These are phyloP conservation scores for Aspergillus sp. DNA, from an alignment of 2,329 filamentous ascomycete genomes.

Conservation along the genomic window DNA sequence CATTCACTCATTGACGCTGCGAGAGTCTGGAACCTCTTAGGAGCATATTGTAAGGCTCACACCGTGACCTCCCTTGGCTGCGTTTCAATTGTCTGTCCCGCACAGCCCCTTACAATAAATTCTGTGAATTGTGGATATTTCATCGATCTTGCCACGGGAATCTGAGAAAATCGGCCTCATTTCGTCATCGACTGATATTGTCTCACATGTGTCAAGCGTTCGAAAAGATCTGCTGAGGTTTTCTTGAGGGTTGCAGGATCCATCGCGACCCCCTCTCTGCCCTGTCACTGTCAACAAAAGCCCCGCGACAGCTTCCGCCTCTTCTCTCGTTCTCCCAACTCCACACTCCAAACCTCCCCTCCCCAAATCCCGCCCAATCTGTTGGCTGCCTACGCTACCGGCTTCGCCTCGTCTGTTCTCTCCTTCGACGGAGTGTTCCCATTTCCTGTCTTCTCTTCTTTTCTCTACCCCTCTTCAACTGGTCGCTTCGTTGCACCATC, in stretches of 20 bases:
- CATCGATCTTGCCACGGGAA: constrained; percentile 8
- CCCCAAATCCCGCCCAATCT: constrained; percentile 4
- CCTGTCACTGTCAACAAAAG: constrained; percentile 26
- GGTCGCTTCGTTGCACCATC: constrained; percentile 16
- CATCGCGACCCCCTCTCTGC: constrained; percentile 9
- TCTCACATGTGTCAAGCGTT: constrained; percentile 11
- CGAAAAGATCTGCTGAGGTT: constrained; percentile 4
- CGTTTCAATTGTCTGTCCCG: neutral
- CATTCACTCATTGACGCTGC: neutral
- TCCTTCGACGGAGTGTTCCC: constrained; percentile 1
- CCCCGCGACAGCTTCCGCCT: constrained; percentile 20
- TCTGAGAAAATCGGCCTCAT: constrained; percentile 1
- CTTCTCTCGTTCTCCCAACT: constrained; percentile 15
- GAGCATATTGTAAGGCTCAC: neutral
- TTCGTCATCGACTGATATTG: constrained; percentile 16
- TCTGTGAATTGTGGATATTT: constrained; percentile 7
- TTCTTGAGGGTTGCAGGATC: constrained; percentile 5
- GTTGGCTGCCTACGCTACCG: constrained; percentile 7
- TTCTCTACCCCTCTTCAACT: neutral
- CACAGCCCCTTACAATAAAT: constrained; percentile 6
- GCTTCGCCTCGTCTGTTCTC: constrained; percentile 10
- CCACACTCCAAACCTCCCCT: constrained; percentile 11
- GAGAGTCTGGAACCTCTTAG: neutral
- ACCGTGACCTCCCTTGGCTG: neutral
- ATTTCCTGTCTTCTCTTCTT: neutral